Evolutionary conservation across 2,329 filamentous ascomycete species (phyloP).

Genomic region (Didymella glomerata): DNA sequence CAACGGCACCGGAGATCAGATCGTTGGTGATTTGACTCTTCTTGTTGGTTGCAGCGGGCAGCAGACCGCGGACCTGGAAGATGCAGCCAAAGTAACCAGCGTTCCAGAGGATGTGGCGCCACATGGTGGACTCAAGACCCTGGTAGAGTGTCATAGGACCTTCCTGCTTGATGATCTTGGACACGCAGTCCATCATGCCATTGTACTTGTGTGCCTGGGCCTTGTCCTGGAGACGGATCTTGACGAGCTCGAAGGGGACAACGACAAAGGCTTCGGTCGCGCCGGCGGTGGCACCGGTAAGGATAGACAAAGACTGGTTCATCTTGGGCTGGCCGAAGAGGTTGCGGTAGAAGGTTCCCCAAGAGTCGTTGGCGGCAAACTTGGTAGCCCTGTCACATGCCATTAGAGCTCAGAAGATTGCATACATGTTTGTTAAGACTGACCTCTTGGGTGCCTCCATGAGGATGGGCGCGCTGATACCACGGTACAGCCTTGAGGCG

Average conservation of each 20-base stretch:
- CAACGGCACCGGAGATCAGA: constrained; percentile 82
- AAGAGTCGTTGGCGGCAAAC: constrained; percentile 98
- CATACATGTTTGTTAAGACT: not conserved
- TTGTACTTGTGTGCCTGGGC: constrained; percentile 88
- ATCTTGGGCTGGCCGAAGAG: constrained; percentile 85
- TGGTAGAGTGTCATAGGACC: constrained; percentile 92
- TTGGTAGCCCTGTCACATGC: constrained; percentile 77
- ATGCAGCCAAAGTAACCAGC: constrained; percentile 98
- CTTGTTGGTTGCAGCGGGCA: constrained; percentile 85
- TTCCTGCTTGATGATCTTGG: constrained; percentile 84
- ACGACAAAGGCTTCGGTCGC: constrained; percentile 97
- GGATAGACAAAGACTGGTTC: constrained; percentile 88
- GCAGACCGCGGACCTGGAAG: constrained; percentile 88
- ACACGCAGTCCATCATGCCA: constrained; percentile 80
- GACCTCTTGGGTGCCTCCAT: constrained; percentile 93
- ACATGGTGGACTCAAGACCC: constrained; percentile 94
- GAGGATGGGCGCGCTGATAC: constrained; percentile 92
- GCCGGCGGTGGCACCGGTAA: constrained; percentile 93
- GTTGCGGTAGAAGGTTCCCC: constrained; percentile 93
- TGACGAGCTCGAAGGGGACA: constrained; percentile 97
- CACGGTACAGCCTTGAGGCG: constrained; percentile 90
- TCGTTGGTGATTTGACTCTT: constrained; percentile 84
- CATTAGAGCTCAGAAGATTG: constrained; percentile 1
- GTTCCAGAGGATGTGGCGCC: constrained; percentile 95
- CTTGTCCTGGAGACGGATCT: constrained; percentile 97